Evolutionary conservation across 176 grass and related monocot genomes (phyloP).

Genomic region (Carex myosuroides): DNA sequence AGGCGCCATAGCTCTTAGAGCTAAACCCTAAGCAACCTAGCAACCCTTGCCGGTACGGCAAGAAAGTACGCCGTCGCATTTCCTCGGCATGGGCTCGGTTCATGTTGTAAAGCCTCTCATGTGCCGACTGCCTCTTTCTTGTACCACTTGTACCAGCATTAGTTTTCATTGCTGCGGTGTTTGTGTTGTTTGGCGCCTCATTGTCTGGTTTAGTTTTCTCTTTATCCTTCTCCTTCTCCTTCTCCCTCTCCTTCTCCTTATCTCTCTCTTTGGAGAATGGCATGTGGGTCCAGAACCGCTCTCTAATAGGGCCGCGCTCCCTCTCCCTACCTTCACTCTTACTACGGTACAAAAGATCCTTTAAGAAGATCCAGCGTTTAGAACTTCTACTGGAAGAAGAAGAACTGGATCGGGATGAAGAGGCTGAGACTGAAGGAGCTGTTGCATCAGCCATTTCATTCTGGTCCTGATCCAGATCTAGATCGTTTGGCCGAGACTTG

Average conservation of each 20-base stretch:
- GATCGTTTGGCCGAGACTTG: conserved; percentile 19
- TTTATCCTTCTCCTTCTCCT: conserved; percentile 44
- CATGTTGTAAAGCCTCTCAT: conserved; percentile 84
- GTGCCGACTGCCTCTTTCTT: conserved; percentile 42
- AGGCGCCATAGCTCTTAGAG: conserved; percentile 78
- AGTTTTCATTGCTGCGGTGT: background rate
- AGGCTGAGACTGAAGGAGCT: conserved; percentile 40
- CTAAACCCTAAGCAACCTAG: conserved; percentile 85
- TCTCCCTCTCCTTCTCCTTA: conserved; percentile 24
- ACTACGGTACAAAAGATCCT: conserved; percentile 93
- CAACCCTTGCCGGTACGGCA: conserved; percentile 87
- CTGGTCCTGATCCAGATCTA: conserved; percentile 25
- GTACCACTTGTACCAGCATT: background rate
- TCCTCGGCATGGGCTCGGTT: conserved; percentile 83
- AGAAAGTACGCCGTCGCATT: conserved; percentile 90
- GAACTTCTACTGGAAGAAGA: conserved; percentile 45
- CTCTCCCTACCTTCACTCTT: conserved; percentile 66
- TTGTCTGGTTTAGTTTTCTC: conserved; percentile 17
- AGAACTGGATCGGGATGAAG: conserved; percentile 42
- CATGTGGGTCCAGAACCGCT: conserved; percentile 63
- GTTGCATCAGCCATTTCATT: conserved; percentile 6
- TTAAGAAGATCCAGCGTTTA: conserved; percentile 78
- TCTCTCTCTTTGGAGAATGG: conserved; percentile 25
- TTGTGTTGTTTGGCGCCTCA: background rate
- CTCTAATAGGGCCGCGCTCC: conserved; percentile 25